Evolutionary conservation across 2,329 filamentous ascomycete genomes (phyloP), one percentile per base, ranked within the genome.

Genomic region (Venturia aucupariae): DNA sequence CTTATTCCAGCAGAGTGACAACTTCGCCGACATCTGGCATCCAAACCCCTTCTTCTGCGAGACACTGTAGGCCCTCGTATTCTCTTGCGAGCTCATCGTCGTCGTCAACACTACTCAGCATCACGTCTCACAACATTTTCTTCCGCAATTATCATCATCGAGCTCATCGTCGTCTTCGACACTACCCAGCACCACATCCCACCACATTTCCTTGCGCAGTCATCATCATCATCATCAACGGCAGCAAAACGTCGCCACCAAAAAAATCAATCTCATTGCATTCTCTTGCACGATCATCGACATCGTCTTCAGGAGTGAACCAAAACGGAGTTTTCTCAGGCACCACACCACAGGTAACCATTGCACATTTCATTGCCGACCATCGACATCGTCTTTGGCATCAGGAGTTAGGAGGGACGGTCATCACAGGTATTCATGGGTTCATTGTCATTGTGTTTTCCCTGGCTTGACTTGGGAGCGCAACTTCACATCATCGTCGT

Each of bases 11-110:
- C 7, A 38, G 35, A 38, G 35, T 38, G 78, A 75, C 72, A 38
- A 67, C 70, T 3, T 77, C 79, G 66, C 62, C 35, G 17, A 41
- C 11, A 4, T 41, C 8, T 41, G 39, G 35, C 35, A 38, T 11
- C 35, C 35, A 1, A 38, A 38, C 5, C 35, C 35, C 35, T 6
- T 38, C 35, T 38, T 38, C 35, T 38, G 35, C 11, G 17, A 41
- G 38, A 3, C 38, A 11, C 13, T 11, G 13, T 41, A 41, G 38
- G 5, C 13, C 38, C 6, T 13, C 6, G 1, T 8, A 6, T 15
- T 46, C 42, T 46, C 42, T 46, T 22, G 13, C 6, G 48, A 5
- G 24, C 24, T 54, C 48, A 10, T 15, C 27, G 48, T 54, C 48
- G 48, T 54, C 48, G 17, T 30, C 24, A 7, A 7, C 27, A 32